phyloP scores from a whole-genome alignment of 2,329 filamentous ascomycete species.

The Fusarium miscanthi region DNA sequence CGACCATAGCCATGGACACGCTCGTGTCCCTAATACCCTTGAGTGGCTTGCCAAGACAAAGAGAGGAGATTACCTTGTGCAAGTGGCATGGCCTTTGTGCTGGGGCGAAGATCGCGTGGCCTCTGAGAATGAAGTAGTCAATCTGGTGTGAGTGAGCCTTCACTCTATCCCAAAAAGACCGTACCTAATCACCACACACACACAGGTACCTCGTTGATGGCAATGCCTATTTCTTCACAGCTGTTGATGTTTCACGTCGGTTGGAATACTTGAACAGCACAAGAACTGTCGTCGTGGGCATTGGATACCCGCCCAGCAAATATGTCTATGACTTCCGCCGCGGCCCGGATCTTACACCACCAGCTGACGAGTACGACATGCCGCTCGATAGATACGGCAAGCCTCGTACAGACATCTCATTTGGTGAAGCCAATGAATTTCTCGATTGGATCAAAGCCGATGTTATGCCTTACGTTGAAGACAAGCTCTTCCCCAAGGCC shows the following conservation, averaged over 20 bases:
- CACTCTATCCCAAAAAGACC: neutral
- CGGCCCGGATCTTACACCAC: conserved; percentile 48
- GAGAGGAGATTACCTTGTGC: conserved; percentile 47
- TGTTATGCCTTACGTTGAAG: conserved; percentile 50
- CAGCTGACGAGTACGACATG: conserved; percentile 41
- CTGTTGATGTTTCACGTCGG: conserved; percentile 46
- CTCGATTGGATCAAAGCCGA: conserved; percentile 56
- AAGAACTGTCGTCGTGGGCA: conserved; percentile 47
- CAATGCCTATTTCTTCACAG: conserved; percentile 51
- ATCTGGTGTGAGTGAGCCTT: conserved; percentile 42
- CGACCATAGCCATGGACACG: conserved; percentile 29
- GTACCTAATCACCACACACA: conserved; percentile 9
- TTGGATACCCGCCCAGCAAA: conserved; percentile 48
- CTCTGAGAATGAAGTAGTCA: conserved; percentile 37
- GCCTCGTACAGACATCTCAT: conserved; percentile 41
- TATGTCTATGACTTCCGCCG: conserved; percentile 48
- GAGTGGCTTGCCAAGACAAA: conserved; percentile 43
- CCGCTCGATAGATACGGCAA: conserved; percentile 41
- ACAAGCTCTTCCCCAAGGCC: conserved; percentile 41
- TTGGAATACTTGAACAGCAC: conserved; percentile 42
- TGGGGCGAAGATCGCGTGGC: conserved; percentile 44
- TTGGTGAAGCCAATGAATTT: conserved; percentile 58
- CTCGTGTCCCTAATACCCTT: conserved; percentile 43
- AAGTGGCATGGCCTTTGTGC: conserved; percentile 47
- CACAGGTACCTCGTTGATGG: conserved; percentile 50